A percentile compares a stretch with the other conserved stretches of the same genome.
Evolutionary conservation across 805 yeast genomes (phyloP).

Genomic region (Kuraishia borneana): DNA sequence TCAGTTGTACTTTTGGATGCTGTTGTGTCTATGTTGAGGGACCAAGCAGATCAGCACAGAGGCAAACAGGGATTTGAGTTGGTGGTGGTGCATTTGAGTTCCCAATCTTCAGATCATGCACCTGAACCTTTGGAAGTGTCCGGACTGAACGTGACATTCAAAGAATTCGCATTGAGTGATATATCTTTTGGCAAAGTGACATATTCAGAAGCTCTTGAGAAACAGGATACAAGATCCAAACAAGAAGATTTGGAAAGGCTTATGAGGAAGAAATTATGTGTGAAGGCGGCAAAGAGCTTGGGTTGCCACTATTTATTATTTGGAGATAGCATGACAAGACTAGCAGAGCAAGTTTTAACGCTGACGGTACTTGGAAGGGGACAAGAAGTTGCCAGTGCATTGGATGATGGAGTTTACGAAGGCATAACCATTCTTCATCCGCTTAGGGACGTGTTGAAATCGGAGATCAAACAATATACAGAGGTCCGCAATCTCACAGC

Average conservation of each 20-base stretch:
- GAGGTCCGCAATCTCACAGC: constrained; percentile 24
- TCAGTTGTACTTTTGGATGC: constrained; percentile 65
- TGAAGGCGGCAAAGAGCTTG: constrained; percentile 30
- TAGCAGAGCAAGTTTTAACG: constrained; percentile 73
- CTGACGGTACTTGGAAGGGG: constrained; percentile 86
- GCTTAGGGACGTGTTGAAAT: constrained; percentile 58
- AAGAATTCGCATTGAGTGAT: constrained; percentile 14
- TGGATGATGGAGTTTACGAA: constrained; percentile 31
- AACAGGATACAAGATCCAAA: constrained; percentile 45
- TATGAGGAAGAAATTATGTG: constrained; percentile 34
- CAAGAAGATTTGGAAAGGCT: constrained; percentile 48
- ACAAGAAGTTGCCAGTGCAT: constrained; percentile 38
- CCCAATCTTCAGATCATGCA: no score
- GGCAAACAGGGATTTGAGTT: constrained; percentile 63
- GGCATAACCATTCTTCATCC: constrained; percentile 45
- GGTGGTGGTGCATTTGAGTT: constrained; percentile 22
- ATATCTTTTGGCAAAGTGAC: no score
- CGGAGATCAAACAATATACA: constrained; percentile 54
- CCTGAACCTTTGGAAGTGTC: constrained; percentile 4
- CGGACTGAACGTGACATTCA: constrained; percentile 21
- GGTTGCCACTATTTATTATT: constrained; percentile 48
- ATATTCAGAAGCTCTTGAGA: constrained; percentile 18
- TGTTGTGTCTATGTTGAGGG: constrained; percentile 44
- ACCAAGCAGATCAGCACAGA: constrained; percentile 49
- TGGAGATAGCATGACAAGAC: constrained; percentile 72